Base-by-base conservation (phyloP, 768 basidiomycete species). In the Cubamyces sp. region DNA sequence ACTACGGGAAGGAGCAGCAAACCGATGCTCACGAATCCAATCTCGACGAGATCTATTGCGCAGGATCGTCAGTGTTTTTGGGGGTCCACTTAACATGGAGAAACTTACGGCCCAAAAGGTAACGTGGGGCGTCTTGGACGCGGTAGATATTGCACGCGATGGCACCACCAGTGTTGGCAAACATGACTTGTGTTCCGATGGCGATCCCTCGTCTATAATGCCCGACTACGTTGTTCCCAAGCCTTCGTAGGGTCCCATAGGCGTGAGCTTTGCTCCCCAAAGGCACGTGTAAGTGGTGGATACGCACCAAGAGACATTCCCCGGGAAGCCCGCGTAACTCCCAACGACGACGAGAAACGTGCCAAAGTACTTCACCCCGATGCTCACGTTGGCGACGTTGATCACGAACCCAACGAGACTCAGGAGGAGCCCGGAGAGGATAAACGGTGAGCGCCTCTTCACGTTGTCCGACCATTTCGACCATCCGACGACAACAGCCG, bases 191-290 rank as follows among this genome's bases (percentile, higher is more conserved):
- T 25, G 88, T 57, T 0, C 86, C 87, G 81, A 90, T 85, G 3
- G 85, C 87, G 15, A 87, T 76, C 18, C 73, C 88, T 6, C 88
- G 87, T 69, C 90, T 91, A 69, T 87, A 89, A 60, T 87, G 86
- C 0, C 88, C 88, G 0, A 81, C 74, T 9, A 87, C 76, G 66
- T 90, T 88, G 67, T 86, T 87, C 23, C 84, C 84, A 9, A 86
- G 73, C 67, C 67, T 68, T 9, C 26, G 12, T 3, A 26, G 3
- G 3, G 49, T 9, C 25, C 28, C 25, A 30, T 16, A 5, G n/a
- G 14, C 26, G 5, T 7, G 9, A 5, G 9, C 14, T 21, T n/a
- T 5, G 21, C 19, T 5, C 3, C 30, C n/a, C 23, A 30, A n/a
- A 23, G 18, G 26, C 25, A 26, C 12, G 16, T n/a, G n/a, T 7